Evolutionary conservation across 257 asterid genomes (phyloP).

Genomic region (Misopates orontium): DNA sequence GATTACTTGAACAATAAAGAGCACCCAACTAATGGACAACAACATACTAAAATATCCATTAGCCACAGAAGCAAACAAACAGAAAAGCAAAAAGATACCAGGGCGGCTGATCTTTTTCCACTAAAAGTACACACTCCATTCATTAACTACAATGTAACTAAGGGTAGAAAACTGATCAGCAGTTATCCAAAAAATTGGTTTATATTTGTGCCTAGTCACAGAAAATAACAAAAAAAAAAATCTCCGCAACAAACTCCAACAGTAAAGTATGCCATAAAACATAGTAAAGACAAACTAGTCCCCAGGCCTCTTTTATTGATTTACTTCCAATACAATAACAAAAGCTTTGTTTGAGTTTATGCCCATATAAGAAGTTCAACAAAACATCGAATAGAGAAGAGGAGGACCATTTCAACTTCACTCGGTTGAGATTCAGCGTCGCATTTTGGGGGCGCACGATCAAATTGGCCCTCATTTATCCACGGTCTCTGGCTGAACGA

Average conservation of each 20-base stretch:
- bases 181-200: not conserved
- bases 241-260: not conserved
- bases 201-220: too few relatives aligned
- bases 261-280: not conserved
- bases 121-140: slow-evolving; percentile 16
- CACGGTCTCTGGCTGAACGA: slow-evolving; percentile 46
- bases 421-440: slow-evolving; percentile 38
- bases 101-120: slow-evolving; percentile 11
- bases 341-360: slow-evolving; percentile 2
- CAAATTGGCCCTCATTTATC: slow-evolving; percentile 42
- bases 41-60: slow-evolving; percentile 19
- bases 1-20: slow-evolving; percentile 24
- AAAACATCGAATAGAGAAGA: slow-evolving; percentile 18
- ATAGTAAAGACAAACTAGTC: slow-evolving; percentile 10
- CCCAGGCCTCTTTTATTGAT: not conserved
- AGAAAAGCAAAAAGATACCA: slow-evolving; percentile 18
- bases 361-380: slow-evolving; percentile 5
- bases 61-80: not conserved
- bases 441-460: slow-evolving; percentile 29
- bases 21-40: slow-evolving; percentile 20
- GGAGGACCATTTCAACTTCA: slow-evolving; percentile 44
- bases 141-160: not conserved
- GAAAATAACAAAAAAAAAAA: not conserved
- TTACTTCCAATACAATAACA: slow-evolving; percentile 5
- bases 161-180: not conserved